Evolutionary conservation across 192 early-diverging fungal species (phyloP), one percentile per base, ranked within the genome.

Genomic region (Backusella parvicylindrica): DNA sequence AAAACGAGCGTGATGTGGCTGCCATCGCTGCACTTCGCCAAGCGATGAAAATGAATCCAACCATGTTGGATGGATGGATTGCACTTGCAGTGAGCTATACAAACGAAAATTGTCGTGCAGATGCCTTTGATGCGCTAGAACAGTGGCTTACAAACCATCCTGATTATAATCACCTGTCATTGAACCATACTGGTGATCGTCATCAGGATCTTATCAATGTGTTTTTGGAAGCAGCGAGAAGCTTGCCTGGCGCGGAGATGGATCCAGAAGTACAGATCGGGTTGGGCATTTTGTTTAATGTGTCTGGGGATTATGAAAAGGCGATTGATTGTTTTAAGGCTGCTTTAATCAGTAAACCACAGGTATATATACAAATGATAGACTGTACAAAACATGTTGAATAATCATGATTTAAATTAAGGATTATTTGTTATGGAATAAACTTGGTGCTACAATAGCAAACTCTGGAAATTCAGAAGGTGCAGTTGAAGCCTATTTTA

Each of bases 321-420:
- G 97, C 97, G 2, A 89, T 97, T 5, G 98, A 99, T 82, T 99
- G 98, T 73, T 99, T 99, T 82, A 87, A 92, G 68, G 89, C 97
- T 2, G 96, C 96, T 36, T 83, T 99, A 64, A 90, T 90, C 26
- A 88, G 88, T 64, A 89, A 92, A 26, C 98, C 98, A 6, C 77
- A 79, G 71, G 75, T 83, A 74, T 70, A 37, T 64, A 26, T n/a
- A n/a, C n/a, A n/a, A n/a, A n/a, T n/a, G 21, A 6, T 41, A n/a
- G n/a, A n/a, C n/a, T n/a, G n/a, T n/a, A n/a, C n/a, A n/a, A n/a
- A n/a, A n/a, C n/a, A 32, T 26, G 33, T 71, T 26, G 6, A 16
- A 3, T 11, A 30, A 3, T 36, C 30, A 56, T 13, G 41, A 23
- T 43, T 11, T 33, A 33, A 66, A 7, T 23, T n/a, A 79, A 90